phyloP scores from a whole-genome alignment of 2,329 filamentous ascomycete genomes.

The Penicillium palitans region DNA sequence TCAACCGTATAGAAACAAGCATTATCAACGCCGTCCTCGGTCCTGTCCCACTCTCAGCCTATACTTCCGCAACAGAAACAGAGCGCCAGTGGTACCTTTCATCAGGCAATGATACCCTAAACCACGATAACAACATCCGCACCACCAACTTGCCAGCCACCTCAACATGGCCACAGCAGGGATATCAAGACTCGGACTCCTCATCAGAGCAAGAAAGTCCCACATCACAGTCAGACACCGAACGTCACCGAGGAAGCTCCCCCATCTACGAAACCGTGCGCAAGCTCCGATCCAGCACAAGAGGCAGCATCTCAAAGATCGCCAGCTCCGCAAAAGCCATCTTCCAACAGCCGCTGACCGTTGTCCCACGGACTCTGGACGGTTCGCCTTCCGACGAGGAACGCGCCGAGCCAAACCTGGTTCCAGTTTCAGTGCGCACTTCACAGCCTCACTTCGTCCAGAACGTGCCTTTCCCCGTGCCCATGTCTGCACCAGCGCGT shows the following conservation, averaged over 20 bases:
- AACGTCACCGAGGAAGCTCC: neutral
- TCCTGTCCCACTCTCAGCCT: constrained; percentile 19
- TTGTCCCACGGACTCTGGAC: neutral
- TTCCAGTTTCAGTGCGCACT: neutral
- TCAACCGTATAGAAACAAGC: constrained; percentile 25
- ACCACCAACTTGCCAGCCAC: neutral
- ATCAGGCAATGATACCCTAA: neutral
- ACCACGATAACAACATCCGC: neutral
- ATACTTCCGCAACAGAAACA: constrained; percentile 16
- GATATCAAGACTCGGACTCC: neutral
- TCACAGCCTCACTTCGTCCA: neutral
- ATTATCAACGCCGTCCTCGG: constrained; percentile 24
- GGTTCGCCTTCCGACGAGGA: neutral
- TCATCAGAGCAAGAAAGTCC: neutral
- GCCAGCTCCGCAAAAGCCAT: constrained; percentile 1
- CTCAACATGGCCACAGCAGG: neutral
- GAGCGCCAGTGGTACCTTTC: constrained; percentile 2
- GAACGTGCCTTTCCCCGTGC: neutral
- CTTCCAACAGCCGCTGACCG: neutral
- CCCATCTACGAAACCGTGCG: constrained; percentile 15
- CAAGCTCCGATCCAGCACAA: constrained; percentile 1
- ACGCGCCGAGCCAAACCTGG: neutral
- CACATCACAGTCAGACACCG: neutral
- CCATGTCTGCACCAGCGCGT: constrained; percentile 1
- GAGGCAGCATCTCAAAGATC: constrained; percentile 4